phyloP scores from a whole-genome alignment of 805 yeast genomes.

The Naumovozyma castellii region DNA sequence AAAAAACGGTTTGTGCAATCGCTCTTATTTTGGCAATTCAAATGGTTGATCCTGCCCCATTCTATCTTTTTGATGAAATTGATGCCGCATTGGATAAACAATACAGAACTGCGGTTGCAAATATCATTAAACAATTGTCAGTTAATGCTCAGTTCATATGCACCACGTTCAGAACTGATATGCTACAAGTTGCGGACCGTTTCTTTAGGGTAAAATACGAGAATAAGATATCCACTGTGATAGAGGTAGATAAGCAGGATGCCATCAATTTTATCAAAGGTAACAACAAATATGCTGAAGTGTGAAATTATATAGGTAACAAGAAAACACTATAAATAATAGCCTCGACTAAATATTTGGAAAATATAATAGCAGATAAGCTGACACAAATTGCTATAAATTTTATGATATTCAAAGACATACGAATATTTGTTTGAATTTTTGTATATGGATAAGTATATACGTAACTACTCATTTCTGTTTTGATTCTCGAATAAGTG shows the following conservation, averaged over 20 bases:
- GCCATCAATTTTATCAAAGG: constrained; percentile 84
- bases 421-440: no score
- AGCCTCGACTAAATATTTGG: no score
- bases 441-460: no score
- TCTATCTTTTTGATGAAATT: constrained; percentile 89
- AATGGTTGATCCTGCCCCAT: constrained; percentile 93
- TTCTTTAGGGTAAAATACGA: constrained; percentile 82
- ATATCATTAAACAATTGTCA: constrained; percentile 57
- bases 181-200: constrained; percentile 77
- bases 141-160: constrained; percentile 80
- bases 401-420: no score
- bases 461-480: not conserved
- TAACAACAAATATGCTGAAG: constrained; percentile 21
- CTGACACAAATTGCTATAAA: no score
- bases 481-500: constrained; percentile 1
- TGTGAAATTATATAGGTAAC: constrained; percentile 6
- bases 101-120: constrained; percentile 80
- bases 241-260: constrained; percentile 57
- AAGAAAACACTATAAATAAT: not conserved
- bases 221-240: constrained; percentile 70
- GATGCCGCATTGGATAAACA: constrained; percentile 94
- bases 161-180: constrained; percentile 91
- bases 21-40: constrained; percentile 91
- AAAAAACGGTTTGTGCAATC: constrained; percentile 91
- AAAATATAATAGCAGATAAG: no score